These are phyloP conservation scores for Asclepias syriaca DNA, from an alignment of 257 asterid species.

Conservation along the genomic window DNA sequence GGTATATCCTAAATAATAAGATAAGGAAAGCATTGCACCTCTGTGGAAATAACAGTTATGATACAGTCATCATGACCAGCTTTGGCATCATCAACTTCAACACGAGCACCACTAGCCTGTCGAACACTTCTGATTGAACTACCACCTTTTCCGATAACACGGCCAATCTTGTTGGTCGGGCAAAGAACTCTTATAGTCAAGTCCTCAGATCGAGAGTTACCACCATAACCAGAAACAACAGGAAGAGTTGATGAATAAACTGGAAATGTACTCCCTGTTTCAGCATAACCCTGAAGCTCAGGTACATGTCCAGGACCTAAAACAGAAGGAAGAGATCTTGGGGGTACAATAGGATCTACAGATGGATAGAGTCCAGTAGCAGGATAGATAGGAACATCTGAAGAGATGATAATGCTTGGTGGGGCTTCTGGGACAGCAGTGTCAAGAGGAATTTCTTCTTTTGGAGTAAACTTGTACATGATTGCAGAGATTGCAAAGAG, in stretches of 20 bases:
- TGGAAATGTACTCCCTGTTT: slow-evolving; percentile 71
- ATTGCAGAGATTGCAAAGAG: slow-evolving; percentile 91
- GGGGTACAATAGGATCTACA: slow-evolving; percentile 43
- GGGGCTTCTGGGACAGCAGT: slow-evolving; percentile 63
- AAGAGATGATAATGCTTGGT: slow-evolving; percentile 79
- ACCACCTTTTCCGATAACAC: slow-evolving; percentile 93
- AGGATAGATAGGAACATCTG: slow-evolving; percentile 77
- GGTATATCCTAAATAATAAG: neutral
- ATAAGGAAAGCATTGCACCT: slow-evolving; percentile 41
- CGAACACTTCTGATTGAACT: slow-evolving; percentile 63
- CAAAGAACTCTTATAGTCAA: slow-evolving; percentile 64
- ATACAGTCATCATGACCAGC: slow-evolving; percentile 59
- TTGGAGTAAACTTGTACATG: slow-evolving; percentile 80
- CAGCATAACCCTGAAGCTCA: slow-evolving; percentile 62
- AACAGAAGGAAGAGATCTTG: slow-evolving; percentile 60
- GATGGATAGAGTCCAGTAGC: slow-evolving; percentile 71
- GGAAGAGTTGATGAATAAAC: slow-evolving; percentile 77
- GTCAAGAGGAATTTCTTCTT: slow-evolving; percentile 82
- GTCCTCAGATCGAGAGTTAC: slow-evolving; percentile 56
- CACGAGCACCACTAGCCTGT: slow-evolving; percentile 85
- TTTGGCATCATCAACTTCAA: slow-evolving; percentile 80
- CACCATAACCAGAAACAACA: slow-evolving; percentile 66
- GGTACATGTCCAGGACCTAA: slow-evolving; percentile 55
- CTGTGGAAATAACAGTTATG: slow-evolving; percentile 66
- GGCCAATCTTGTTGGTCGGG: slow-evolving; percentile 74